Base-by-base conservation (phyloP, 805 yeast species). In the Myxozyma sirexii region DNA sequence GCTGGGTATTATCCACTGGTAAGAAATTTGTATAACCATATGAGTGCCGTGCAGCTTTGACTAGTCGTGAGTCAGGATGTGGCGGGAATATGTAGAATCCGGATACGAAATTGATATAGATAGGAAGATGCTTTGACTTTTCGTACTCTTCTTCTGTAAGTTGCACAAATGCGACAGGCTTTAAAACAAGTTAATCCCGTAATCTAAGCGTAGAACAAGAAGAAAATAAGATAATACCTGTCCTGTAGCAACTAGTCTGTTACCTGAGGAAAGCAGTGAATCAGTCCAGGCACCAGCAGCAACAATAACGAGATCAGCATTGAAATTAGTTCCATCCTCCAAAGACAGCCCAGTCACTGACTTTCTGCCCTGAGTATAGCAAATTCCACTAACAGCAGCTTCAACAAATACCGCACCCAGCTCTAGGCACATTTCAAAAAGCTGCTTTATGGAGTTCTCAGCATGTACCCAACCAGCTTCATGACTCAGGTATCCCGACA, bases 401-500 rank as follows among this genome's bases (percentile, higher is more conserved):
- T 47, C 37, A 17, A 53, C 47, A 46, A 66, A 66, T 5, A 43
- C 35, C 5, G 61, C 65, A 13, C 69, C 69, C 6, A 50, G 38
- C 17, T 53, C 54, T 5, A 53, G 43, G 44, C 62, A 54, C 47
- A 33, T 48, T 12, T 27, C 26, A 29, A 50, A 61, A 17, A 62
- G 37, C 26, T 48, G 50, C 31, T 38, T 33, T 4, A 54, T 50
- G 3, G 69, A 62, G 1, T 48, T 54, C 3, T 27, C 48, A 1
- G 69, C 67, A 46, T 57, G 23, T 10, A 65, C 69, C 68, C 68
- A 66, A 10, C 69, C 69, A 12, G 69, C 67, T 13, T 43, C 59
- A 24, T 57, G 59, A 29, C 60, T 64, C 49, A 71, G 69, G 47
- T 69, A 71, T 0, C 76, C 74, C 19, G 67, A 56, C 2, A 71